Percentiles rank a stretch among this genome's conserved stretches.
Evolutionary conservation across 352 stramenopile genomes (phyloP).

Genomic region (Elongisporangium undulatum): DNA sequence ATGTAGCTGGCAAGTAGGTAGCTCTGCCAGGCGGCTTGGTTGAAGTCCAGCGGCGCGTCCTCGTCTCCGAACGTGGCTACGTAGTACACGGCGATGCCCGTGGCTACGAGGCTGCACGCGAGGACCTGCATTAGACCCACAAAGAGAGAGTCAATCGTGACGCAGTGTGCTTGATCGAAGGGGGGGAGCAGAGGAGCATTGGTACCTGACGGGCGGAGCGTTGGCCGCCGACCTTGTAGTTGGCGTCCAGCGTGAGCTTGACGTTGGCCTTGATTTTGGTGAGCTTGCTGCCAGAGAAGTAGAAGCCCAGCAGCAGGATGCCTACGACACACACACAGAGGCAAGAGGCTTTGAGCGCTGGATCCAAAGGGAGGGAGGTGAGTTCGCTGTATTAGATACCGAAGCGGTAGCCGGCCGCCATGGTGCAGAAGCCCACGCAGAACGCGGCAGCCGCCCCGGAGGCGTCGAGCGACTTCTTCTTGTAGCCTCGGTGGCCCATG

Average conservation of each 20-base stretch:
- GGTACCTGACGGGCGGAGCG: slow-evolving; percentile 47
- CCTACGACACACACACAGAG: slow-evolving; percentile 23
- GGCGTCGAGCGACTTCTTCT: slow-evolving; percentile 61
- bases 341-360: slow-evolving; percentile 3
- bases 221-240: slow-evolving; percentile 79
- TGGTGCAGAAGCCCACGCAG: slow-evolving; percentile 61
- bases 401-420: slow-evolving; percentile 62
- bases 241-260: slow-evolving; percentile 63
- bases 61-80: slow-evolving; percentile 32
- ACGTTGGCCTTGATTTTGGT: slow-evolving; percentile 60
- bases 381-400: slow-evolving; percentile 16
- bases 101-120: slow-evolving; percentile 68
- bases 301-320: slow-evolving; percentile 76
- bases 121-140: slow-evolving; percentile 50
- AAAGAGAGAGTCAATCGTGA: neutral
- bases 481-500: slow-evolving; percentile 46
- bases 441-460: slow-evolving; percentile 59
- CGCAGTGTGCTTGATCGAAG: neutral
- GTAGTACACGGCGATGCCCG: slow-evolving; percentile 57
- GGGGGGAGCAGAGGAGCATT: neutral
- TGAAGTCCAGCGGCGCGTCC: slow-evolving; percentile 35
- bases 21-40: slow-evolving; percentile 20
- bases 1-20: slow-evolving; percentile 78
- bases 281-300: slow-evolving; percentile 83
- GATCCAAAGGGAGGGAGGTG: neutral